These are phyloP conservation scores for Phoma herbarum DNA, from an alignment of 2,329 filamentous ascomycete genomes.

Conservation along the genomic window DNA sequence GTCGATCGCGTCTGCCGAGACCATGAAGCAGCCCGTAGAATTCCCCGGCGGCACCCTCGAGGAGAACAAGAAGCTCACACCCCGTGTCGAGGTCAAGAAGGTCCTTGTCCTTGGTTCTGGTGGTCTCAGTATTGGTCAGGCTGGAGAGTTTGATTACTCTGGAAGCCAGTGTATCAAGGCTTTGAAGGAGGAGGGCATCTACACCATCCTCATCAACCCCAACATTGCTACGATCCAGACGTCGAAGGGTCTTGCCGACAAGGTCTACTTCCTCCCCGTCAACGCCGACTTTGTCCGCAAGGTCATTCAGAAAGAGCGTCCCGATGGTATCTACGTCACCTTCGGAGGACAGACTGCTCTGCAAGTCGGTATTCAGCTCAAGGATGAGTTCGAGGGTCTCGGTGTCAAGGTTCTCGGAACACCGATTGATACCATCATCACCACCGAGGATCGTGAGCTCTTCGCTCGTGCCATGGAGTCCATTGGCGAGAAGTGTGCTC, in stretches of 20 bases:
- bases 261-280: conserved; percentile 98
- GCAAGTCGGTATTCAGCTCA: conserved; percentile 95
- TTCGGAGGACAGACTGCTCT: conserved; percentile 98
- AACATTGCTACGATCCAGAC: conserved; percentile 99
- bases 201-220: conserved; percentile 97
- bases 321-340: conserved; percentile 96
- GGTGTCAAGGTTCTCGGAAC: conserved; percentile 96
- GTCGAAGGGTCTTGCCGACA: conserved; percentile 95
- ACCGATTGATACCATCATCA: conserved; percentile 97
- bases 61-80: conserved; percentile 79
- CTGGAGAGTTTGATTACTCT: conserved; percentile 98
- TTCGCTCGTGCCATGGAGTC: conserved; percentile 99
- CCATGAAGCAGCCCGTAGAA: conserved; percentile 75
- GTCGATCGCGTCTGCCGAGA: conserved; percentile 71
- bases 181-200: conserved; percentile 96
- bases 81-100: conserved; percentile 88
- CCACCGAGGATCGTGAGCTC: conserved; percentile 95
- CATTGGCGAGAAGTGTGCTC: conserved; percentile 96
- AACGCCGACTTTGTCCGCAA: conserved; percentile 97
- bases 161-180: conserved; percentile 99
- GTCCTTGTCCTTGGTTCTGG: conserved; percentile 93
- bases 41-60: conserved; percentile 87
- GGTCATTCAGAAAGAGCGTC: conserved; percentile 92
- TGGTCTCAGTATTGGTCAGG: conserved; percentile 96
- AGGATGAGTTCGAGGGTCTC: conserved; percentile 92